These are phyloP conservation scores for Lachancea cidri DNA, from an alignment of 805 yeast species.

Conservation along the genomic window DNA sequence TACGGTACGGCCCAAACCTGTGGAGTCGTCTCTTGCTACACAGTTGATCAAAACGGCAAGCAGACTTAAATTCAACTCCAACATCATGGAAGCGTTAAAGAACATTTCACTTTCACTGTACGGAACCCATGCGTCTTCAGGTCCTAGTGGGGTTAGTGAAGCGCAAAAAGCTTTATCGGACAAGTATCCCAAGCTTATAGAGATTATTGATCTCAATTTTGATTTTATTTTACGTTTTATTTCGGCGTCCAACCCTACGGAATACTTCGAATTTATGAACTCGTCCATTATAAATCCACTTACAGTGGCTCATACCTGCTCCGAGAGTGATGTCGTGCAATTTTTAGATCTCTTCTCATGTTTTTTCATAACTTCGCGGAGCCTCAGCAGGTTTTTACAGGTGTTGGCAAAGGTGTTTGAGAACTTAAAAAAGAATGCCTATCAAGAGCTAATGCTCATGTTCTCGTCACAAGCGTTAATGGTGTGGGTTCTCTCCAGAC, in stretches of 20 bases:
- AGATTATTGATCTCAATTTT: constrained; percentile 35
- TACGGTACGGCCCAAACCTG: constrained; percentile 29
- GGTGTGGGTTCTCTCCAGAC: constrained; percentile 48
- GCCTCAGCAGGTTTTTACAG: constrained; percentile 36
- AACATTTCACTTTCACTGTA: constrained; percentile 22
- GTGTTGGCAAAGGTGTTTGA: constrained; percentile 36
- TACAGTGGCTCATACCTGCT: constrained; percentile 32
- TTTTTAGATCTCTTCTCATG: constrained; percentile 44
- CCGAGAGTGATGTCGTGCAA: constrained; percentile 37
- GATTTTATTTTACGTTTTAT: constrained; percentile 41
- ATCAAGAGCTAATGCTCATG: constrained; percentile 41
- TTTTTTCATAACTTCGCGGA: constrained; percentile 37
- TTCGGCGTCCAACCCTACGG: constrained; percentile 47
- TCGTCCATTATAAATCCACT: constrained; percentile 20
- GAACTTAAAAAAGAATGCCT: constrained; percentile 39
- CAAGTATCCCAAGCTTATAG: constrained; percentile 3
- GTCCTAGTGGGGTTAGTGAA: constrained; percentile 1
- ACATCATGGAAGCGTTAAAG: constrained; percentile 30
- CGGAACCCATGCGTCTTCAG: constrained; percentile 4
- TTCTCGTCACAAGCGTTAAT: constrained; percentile 43
- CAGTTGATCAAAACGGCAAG: constrained; percentile 28
- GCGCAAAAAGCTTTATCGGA: not conserved
- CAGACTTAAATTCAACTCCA: constrained; percentile 31
- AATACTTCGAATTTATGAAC: constrained; percentile 35
- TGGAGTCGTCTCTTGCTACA: constrained; percentile 25